These are phyloP conservation scores for Phaeomoniella chlamydospora DNA, from an alignment of 2,329 filamentous ascomycete species.

Conservation along the genomic window DNA sequence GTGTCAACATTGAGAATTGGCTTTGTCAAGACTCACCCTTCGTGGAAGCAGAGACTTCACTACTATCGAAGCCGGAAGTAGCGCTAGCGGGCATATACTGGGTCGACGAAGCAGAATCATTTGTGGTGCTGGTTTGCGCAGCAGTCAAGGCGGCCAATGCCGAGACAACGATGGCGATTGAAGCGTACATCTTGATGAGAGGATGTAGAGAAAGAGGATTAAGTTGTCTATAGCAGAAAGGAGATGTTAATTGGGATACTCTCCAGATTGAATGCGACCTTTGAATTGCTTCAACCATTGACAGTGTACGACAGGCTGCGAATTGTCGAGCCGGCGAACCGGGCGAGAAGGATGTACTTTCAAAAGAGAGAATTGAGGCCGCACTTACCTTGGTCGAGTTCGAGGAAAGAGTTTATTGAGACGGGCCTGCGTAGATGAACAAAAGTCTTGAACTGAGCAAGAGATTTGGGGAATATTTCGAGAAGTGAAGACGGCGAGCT, in stretches of 20 bases:
- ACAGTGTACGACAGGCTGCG: no score
- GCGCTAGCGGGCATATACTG: slow-evolving; percentile 11
- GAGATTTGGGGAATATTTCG: no score
- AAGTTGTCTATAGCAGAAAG: not conserved
- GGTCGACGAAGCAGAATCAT: slow-evolving; percentile 10
- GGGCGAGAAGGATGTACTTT: no score
- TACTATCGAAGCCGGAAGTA: slow-evolving; percentile 9
- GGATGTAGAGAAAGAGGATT: not conserved
- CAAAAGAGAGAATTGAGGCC: no score
- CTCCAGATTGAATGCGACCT: no score
- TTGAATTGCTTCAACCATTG: no score
- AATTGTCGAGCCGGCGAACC: no score
- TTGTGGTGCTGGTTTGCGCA: not conserved
- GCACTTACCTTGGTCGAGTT: no score
- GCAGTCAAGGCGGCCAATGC: not conserved
- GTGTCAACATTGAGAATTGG: slow-evolving; percentile 1
- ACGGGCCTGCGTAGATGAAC: no score
- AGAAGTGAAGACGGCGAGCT: no score
- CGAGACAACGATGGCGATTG: not conserved
- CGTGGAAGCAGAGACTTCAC: slow-evolving; percentile 5
- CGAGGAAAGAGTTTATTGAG: no score
- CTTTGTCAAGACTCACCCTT: slow-evolving; percentile 8
- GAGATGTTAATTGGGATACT: not conserved
- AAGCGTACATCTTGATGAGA: not conserved
- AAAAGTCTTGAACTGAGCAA: no score